These are phyloP conservation scores for Fusarium longipes DNA, from an alignment of 2,329 filamentous ascomycete genomes.

Conservation along the genomic window DNA sequence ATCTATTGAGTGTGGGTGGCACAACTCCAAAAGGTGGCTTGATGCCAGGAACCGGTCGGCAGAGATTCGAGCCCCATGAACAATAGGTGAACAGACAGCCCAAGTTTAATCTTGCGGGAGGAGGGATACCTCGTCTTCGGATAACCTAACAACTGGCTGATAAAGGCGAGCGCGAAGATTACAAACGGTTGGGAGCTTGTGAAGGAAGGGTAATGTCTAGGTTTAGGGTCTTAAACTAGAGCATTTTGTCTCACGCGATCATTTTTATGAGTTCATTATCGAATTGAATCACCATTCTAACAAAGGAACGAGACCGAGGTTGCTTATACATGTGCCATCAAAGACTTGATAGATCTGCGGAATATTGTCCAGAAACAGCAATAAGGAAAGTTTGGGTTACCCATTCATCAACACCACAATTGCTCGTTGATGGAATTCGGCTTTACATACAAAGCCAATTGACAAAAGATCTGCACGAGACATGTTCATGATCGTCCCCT, in stretches of 20 bases:
- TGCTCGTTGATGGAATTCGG: constrained; percentile 3
- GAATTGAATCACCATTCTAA: neutral
- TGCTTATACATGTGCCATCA: neutral
- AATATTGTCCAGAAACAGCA: neutral
- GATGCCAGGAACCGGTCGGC: neutral
- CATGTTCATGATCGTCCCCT: constrained; percentile 1
- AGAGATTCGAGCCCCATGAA: neutral
- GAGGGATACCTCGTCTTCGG: neutral
- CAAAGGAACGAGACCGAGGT: neutral
- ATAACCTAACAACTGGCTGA: neutral
- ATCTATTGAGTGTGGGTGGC: neutral
- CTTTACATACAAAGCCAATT: neutral
- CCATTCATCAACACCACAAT: neutral
- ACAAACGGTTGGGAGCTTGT: constrained; percentile 17
- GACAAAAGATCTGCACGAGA: neutral
- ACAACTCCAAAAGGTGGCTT: neutral
- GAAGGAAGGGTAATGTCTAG: neutral
- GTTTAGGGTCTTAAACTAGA: neutral
- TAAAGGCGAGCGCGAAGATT: neutral
- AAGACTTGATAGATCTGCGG: constrained; percentile 3
- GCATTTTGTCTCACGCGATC: constrained; percentile 15
- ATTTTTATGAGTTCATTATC: constrained; percentile 2
- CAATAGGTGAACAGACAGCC: neutral
- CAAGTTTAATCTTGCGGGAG: neutral
- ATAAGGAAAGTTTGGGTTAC: neutral